Evolutionary conservation across 768 basidiomycete species (phyloP).

Genomic region (Sporobolomyces pararoseus): DNA sequence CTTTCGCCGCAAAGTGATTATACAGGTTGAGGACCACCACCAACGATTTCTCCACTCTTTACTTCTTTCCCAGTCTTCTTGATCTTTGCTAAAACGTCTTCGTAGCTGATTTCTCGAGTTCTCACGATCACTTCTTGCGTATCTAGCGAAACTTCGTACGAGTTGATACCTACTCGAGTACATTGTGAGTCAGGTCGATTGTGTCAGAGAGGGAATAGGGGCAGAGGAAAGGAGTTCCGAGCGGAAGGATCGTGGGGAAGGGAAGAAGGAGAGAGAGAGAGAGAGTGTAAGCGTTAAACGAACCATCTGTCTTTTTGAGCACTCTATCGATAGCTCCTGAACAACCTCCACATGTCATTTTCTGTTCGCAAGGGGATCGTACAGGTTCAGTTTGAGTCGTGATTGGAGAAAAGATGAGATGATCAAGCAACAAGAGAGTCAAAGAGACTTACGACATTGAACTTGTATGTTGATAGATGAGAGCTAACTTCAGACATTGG

Average conservation of each 20-base stretch:
- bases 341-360: conserved; percentile 64
- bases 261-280: background rate
- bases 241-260: background rate
- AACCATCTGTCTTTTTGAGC: conserved; percentile 64
- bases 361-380: background rate
- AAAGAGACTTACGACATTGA: conserved; percentile 29
- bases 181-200: background rate
- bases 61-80: conserved; percentile 69
- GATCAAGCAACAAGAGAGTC: background rate
- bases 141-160: conserved; percentile 63
- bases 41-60: conserved; percentile 29
- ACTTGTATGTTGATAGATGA: conserved; percentile 30
- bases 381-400: background rate
- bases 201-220: too few relatives aligned
- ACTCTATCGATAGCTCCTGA: conserved; percentile 75
- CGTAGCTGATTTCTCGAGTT: conserved; percentile 61
- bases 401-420: too few relatives aligned
- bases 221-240: too few relatives aligned
- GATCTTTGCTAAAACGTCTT: conserved; percentile 66
- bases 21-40: background rate
- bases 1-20: background rate
- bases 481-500: background rate
- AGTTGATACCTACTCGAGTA: conserved; percentile 53
- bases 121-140: conserved; percentile 68
- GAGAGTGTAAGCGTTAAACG: conserved; percentile 11